Base-by-base conservation (phyloP, 208 protist genomes). In the Wallacemonas sp. region DNA sequence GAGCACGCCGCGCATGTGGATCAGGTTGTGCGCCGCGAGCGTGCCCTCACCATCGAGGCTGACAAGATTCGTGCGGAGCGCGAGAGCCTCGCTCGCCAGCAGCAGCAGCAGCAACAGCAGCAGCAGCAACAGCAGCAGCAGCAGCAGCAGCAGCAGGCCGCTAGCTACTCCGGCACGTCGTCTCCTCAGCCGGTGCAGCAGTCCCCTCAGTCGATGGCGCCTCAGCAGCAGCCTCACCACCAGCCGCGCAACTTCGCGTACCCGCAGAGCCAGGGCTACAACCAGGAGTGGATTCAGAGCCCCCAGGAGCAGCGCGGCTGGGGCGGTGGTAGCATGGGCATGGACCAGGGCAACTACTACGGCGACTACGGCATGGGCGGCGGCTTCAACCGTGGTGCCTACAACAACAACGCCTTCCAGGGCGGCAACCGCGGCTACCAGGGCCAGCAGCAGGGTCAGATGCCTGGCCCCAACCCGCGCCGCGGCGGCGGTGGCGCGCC, bases 1-100 rank as follows among this genome's bases (percentile, higher is more conserved):
- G 64, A 55, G 62, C 76, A 72, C 24, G 80, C 86, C 30, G 60
- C 72, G 58, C 78, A 91, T 54, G 41, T 88, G 33, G 72, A 74
- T 43, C 68, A 76, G 33, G 78, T 89, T 23, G 33, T 70, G 39
- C 58, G 49, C 24, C 70, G 75, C 47, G 74, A 85, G 48, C 69
- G 67, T 16, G 61, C 74, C 39, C 26, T 86, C 11, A 33, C 54
- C 24, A 57, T 55, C 4, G 61, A 80, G 61, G 70, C 62, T 39
- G 77, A 78, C 5, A 77, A 73, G 41, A 63, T 93, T 38, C 54
- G 74, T 30, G 70, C 64, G 9, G 74, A 83, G 61, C 68, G 29
- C 32, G 58, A 86, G 61, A 27, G 74, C 65, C 54, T 83, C 72
- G 61, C 46, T 21, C 36, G 33, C 77, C 47, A 70, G 55, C 56